Evolutionary conservation across 148 eudicot species (phyloP).

Genomic region (Beta vulgaris): DNA sequence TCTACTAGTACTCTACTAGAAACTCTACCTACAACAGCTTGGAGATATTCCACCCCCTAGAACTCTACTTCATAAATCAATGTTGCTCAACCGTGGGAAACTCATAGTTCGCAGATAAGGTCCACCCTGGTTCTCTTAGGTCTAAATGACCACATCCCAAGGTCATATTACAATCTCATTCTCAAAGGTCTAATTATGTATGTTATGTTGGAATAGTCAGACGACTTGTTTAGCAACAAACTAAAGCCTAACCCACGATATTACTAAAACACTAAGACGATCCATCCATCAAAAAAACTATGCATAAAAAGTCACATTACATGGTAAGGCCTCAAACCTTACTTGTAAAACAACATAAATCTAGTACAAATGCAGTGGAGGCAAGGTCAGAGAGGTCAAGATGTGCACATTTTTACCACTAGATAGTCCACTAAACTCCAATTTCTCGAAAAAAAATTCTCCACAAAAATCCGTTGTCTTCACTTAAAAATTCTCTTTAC

Average conservation of each 20-base stretch:
- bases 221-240: not conserved
- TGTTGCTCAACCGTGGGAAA: not conserved
- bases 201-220: not conserved
- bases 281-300: not conserved
- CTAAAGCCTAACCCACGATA: not conserved
- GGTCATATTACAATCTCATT: not conserved
- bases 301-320: not conserved
- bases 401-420: not conserved
- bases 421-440: not conserved
- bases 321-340: not conserved
- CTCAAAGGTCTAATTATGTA: not conserved
- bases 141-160: not conserved
- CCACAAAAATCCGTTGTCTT: no score
- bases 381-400: not conserved
- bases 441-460: not conserved
- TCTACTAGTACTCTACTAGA: no score
- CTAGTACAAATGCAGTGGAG: no score
- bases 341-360: no score
- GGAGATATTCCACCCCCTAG: not conserved
- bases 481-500: no score
- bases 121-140: not conserved
- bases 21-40: not conserved
- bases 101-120: not conserved
- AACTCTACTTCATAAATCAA: not conserved
- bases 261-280: not conserved